phyloP scores from a whole-genome alignment of 331 rosid genomes.

The Quercus lobata region DNA sequence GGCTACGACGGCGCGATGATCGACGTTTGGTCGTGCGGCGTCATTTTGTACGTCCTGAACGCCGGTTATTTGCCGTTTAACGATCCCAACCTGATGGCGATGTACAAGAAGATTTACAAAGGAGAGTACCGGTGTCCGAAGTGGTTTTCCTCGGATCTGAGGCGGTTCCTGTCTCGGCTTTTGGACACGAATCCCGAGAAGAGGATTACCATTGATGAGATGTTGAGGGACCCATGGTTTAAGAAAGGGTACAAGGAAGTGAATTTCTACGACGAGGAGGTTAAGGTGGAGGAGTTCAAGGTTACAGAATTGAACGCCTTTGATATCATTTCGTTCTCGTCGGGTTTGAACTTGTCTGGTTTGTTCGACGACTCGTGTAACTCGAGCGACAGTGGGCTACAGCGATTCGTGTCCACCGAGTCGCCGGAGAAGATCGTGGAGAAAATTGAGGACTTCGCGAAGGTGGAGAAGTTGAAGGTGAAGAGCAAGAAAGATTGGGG shows the following conservation, averaged over 20 bases:
- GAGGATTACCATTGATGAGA: slow-evolving; percentile 59
- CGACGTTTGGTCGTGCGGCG: slow-evolving; percentile 74
- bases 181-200: slow-evolving; percentile 56
- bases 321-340: slow-evolving; percentile 59
- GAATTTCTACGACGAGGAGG: slow-evolving; percentile 24
- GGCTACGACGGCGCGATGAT: slow-evolving; percentile 76
- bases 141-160: slow-evolving; percentile 61
- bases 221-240: slow-evolving; percentile 61
- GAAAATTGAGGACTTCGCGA: slow-evolving; percentile 33
- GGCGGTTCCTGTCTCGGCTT: slow-evolving; percentile 42
- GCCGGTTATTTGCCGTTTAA: slow-evolving; percentile 79
- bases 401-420: slow-evolving; percentile 34
- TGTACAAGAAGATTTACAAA: slow-evolving; percentile 69
- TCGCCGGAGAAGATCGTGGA: slow-evolving; percentile 38
- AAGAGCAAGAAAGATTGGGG: slow-evolving; percentile 42
- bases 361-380: slow-evolving; percentile 27
- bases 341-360: slow-evolving; percentile 58
- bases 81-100: slow-evolving; percentile 60
- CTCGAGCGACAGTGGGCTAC: slow-evolving; percentile 16
- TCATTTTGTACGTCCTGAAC: slow-evolving; percentile 51
- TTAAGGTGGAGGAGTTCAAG: not conserved
- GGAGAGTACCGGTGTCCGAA: slow-evolving; percentile 67
- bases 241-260: slow-evolving; percentile 43
- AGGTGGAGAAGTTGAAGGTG: slow-evolving; percentile 37
- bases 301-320: slow-evolving; percentile 53